These are phyloP conservation scores for Boehmeria nivea DNA, from an alignment of 306 rosid species.

Conservation along the genomic window DNA sequence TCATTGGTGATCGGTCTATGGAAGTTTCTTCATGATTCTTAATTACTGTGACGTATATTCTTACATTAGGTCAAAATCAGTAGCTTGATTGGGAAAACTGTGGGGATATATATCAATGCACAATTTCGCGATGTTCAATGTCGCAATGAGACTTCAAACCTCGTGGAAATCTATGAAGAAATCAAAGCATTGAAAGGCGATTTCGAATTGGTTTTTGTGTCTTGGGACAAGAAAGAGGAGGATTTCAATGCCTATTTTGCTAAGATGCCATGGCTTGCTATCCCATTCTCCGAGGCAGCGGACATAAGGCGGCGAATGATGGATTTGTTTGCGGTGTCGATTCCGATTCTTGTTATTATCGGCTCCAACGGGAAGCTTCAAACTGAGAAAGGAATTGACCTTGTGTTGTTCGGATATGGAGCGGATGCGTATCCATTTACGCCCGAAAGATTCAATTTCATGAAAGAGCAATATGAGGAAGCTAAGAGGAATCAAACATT, in stretches of 20 bases:
- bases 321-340: slow-evolving; percentile 19
- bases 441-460: slow-evolving; percentile 15
- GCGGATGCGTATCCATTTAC: slow-evolving; percentile 39
- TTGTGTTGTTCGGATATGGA: slow-evolving; percentile 30
- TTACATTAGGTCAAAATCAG: slow-evolving; percentile 33
- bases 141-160: slow-evolving; percentile 28
- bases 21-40: too few species aligned
- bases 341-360: slow-evolving; percentile 32
- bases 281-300: slow-evolving; percentile 30
- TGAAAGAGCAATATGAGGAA: slow-evolving; percentile 22
- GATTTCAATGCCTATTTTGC: slow-evolving; percentile 33
- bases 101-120: too few species aligned
- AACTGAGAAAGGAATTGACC: slow-evolving; percentile 13
- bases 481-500: slow-evolving; percentile 31
- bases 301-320: slow-evolving; percentile 28
- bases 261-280: slow-evolving; percentile 51
- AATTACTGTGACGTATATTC: too few species aligned
- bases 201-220: slow-evolving; percentile 40
- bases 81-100: slow-evolving; percentile 24
- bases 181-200: slow-evolving; percentile 14
- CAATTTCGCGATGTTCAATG: slow-evolving; percentile 30
- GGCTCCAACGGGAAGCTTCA: slow-evolving; percentile 27
- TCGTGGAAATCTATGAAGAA: slow-evolving; percentile 28
- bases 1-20: too few species aligned
- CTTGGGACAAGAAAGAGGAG: slow-evolving; percentile 31